phyloP scores from a whole-genome alignment of 2,329 filamentous ascomycete genomes.

The Hypoxylon rubiginosum region DNA sequence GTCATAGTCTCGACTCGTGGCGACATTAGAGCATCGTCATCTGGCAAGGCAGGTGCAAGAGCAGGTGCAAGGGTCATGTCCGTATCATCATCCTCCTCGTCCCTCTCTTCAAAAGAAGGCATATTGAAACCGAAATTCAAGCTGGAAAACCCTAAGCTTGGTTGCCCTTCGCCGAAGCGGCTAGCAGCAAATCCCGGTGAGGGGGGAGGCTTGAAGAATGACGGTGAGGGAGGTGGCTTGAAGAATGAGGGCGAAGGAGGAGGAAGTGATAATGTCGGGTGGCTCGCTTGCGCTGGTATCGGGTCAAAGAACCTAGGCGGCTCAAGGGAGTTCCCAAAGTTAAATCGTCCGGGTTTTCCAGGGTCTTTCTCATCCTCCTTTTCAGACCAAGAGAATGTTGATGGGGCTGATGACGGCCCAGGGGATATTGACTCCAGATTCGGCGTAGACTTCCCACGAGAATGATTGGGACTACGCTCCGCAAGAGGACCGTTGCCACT shows the following conservation, averaged over 20 bases:
- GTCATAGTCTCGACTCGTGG: slow-evolving; percentile 81
- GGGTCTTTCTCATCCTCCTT: slow-evolving; percentile 60
- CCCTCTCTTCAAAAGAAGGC: slow-evolving; percentile 39
- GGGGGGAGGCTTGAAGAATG: slow-evolving; percentile 51
- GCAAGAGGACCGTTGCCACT: slow-evolving; percentile 57
- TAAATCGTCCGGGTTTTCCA: slow-evolving; percentile 58
- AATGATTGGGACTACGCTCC: slow-evolving; percentile 61
- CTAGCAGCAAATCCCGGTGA: slow-evolving; percentile 59
- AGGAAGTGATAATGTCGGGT: slow-evolving; percentile 35
- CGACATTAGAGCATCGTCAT: slow-evolving; percentile 74
- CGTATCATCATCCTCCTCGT: slow-evolving; percentile 49
- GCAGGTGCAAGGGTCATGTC: slow-evolving; percentile 55
- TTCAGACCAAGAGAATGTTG: slow-evolving; percentile 71
- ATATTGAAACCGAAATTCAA: slow-evolving; percentile 50
- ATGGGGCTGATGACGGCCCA: slow-evolving; percentile 76
- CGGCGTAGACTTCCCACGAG: slow-evolving; percentile 67
- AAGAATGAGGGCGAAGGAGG: slow-evolving; percentile 50
- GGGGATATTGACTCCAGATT: slow-evolving; percentile 66
- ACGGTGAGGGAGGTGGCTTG: slow-evolving; percentile 48
- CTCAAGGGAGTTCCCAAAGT: slow-evolving; percentile 53
- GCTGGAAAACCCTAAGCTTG: slow-evolving; percentile 60
- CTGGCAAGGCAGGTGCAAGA: slow-evolving; percentile 54
- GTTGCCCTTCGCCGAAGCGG: slow-evolving; percentile 55
- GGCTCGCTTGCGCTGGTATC: slow-evolving; percentile 26
- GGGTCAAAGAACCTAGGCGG: slow-evolving; percentile 56